phyloP scores from a whole-genome alignment of 495 filamentous ascomycete genomes.

The Penicillium goetzii region DNA sequence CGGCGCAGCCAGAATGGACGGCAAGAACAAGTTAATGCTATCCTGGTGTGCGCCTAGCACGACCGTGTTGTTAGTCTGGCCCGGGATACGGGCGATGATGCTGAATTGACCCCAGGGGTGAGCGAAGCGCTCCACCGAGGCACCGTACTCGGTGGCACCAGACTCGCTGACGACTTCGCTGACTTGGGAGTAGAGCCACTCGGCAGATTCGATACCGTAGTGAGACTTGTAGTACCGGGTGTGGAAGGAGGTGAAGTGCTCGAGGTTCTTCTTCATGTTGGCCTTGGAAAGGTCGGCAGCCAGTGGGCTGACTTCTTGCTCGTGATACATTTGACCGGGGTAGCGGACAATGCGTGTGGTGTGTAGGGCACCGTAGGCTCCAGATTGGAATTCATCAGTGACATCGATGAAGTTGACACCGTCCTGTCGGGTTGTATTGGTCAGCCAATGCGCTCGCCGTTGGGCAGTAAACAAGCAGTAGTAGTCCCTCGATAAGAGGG shows the following conservation, averaged over 20 bases:
- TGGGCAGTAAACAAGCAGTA: not conserved
- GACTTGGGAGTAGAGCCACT: conserved; percentile 84
- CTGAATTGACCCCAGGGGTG: conserved; percentile 91
- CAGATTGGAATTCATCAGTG: conserved; percentile 61
- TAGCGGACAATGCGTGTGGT: conserved; percentile 52
- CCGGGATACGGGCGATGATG: conserved; percentile 92
- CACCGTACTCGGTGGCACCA: conserved; percentile 69
- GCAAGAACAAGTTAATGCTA: conserved; percentile 89
- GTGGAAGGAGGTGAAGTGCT: conserved; percentile 78
- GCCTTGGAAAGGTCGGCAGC: conserved; percentile 69
- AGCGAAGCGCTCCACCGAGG: conserved; percentile 69
- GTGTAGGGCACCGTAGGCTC: conserved; percentile 38
- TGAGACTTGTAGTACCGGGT: conserved; percentile 91
- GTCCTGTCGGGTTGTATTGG: conserved; percentile 52
- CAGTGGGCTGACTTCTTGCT: conserved; percentile 68
- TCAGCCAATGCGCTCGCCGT: not conserved
- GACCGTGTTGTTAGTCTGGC: conserved; percentile 80
- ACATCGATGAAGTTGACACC: conserved; percentile 95
- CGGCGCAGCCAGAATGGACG: conserved; percentile 75
- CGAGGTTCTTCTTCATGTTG: conserved; percentile 77
- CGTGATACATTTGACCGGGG: conserved; percentile 67
- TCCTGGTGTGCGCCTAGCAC: conserved; percentile 77
- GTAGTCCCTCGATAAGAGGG: not conserved
- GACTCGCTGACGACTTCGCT: conserved; percentile 67
- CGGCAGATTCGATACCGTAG: conserved; percentile 82